phyloP scores from a whole-genome alignment of 768 basidiomycete genomes.

The Mrakia gelida region DNA sequence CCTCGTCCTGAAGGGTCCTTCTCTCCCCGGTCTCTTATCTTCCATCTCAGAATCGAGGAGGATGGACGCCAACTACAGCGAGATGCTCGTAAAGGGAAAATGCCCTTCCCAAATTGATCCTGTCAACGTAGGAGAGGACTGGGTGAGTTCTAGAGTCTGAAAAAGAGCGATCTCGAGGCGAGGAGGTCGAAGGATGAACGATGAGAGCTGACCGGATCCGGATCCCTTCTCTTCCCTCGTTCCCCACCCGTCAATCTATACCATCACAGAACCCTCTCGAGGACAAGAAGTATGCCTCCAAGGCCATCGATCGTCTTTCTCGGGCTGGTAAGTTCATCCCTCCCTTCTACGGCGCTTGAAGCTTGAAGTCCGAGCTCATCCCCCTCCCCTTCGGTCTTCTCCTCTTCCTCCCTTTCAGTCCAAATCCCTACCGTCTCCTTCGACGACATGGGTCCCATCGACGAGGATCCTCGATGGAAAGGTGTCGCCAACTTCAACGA shows the following conservation, averaged over 20 bases:
- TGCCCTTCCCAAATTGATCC: conserved; percentile 27
- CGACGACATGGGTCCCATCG: conserved; percentile 23
- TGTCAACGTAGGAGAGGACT: conserved; percentile 9
- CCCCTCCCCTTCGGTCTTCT: no score
- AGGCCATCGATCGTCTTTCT: conserved; percentile 16
- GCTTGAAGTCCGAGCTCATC: no score
- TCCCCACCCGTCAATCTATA: no score
- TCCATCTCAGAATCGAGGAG: background rate
- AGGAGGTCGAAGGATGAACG: background rate
- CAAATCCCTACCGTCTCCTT: conserved; percentile 16
- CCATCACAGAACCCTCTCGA: background rate
- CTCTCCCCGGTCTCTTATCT: background rate
- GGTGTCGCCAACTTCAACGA: background rate
- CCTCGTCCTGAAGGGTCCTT: no score
- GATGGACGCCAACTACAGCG: background rate
- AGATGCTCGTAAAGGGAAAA: conserved; percentile 7
- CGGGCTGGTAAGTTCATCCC: background rate
- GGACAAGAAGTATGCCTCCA: conserved; percentile 10
- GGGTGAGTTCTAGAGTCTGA: conserved; percentile 15
- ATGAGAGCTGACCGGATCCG: background rate
- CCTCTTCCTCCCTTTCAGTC: background rate
- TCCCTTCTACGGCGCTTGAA: background rate
- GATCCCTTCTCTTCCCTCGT: background rate
- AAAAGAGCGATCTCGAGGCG: no score
- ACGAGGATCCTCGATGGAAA: conserved; percentile 7